Percentiles rank a stretch among this genome's conserved stretches.
Evolutionary conservation across 176 grass and related monocot species (phyloP).

Genomic region (Aechmea fasciata): DNA sequence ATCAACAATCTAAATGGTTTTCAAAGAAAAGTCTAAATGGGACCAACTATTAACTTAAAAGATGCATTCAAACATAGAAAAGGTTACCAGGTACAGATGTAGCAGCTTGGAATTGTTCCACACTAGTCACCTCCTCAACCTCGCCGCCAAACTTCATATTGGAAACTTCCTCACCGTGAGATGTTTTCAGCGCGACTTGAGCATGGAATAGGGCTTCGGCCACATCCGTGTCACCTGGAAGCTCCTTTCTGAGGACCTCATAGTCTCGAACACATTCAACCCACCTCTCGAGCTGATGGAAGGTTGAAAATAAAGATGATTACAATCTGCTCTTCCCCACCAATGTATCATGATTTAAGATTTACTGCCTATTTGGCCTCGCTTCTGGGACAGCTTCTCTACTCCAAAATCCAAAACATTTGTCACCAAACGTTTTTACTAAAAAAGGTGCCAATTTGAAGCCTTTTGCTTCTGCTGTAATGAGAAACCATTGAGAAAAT

Average conservation of each 20-base stretch:
- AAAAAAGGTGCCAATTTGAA: too few relatives aligned
- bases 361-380: neutral
- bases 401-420: too few relatives aligned
- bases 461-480: too few relatives aligned
- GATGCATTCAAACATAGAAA: neutral
- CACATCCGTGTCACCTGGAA: conserved; percentile 36
- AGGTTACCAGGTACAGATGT: conserved; percentile 43
- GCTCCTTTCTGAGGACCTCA: conserved; percentile 47
- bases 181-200: conserved; percentile 48
- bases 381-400: too few relatives aligned
- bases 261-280: conserved; percentile 65
- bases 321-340: neutral
- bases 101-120: conserved; percentile 54
- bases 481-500: too few relatives aligned
- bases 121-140: conserved; percentile 35
- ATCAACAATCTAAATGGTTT: neutral
- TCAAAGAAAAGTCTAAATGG: neutral
- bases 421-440: too few relatives aligned
- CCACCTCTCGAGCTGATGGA: conserved; percentile 64
- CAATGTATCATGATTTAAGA: neutral
- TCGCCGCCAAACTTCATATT: conserved; percentile 51
- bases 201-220: conserved; percentile 45
- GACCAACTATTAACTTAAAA: neutral
- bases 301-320: conserved; percentile 18
- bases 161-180: conserved; percentile 44